Evolutionary conservation across 768 basidiomycete genomes (phyloP), one percentile per base, ranked within the genome.

Genomic region (Steccherinum ochraceum): DNA sequence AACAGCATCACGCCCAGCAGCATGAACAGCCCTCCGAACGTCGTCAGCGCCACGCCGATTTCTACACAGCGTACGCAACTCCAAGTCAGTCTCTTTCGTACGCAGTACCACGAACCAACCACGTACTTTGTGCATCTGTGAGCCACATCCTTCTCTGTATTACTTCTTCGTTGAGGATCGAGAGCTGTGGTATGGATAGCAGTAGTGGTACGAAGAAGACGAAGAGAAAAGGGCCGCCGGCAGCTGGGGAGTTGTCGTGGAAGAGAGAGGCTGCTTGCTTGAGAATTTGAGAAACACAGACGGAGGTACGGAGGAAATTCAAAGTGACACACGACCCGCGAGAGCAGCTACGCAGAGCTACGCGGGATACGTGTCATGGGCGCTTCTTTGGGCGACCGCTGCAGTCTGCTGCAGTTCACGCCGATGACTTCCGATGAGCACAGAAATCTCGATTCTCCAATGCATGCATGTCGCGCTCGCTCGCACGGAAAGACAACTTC

Each of bases 11-110:
- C 84, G 23, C 96, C 96, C 35, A 99, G 77, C 62, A 98, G 75
- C 88, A 98, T 95, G 76, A 99, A 99, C 53, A 95, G 75, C 35
- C 79, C 84, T 48, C 96, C 96, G 61, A 96, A 96, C 16, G 93
- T 89, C 41, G 95, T 97, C 57, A 98, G 81, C 46, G 92, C 94
- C 52, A 98, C 94, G 59, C 95, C 93, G 59, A 96, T 95, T 75
- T 95, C 92, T 94, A 66, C 51, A 52, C n/a, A 51, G 52, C n/a
- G 44, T 40, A 47, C 23, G 12, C 13, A 35, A 35, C 30, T 41
- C 43, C 12, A 24, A 48, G 51, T 30, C 12, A 50, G 20, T 13
- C 21, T 12, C 35, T 13, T 23, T 35, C 21, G 43, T 20, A 43
- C 46, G n/a, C 12, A 35, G 39, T 23, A 7, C 20, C 7, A 46